phyloP scores from a whole-genome alignment of 2,329 filamentous ascomycete species.

The Colletotrichum tabaci region DNA sequence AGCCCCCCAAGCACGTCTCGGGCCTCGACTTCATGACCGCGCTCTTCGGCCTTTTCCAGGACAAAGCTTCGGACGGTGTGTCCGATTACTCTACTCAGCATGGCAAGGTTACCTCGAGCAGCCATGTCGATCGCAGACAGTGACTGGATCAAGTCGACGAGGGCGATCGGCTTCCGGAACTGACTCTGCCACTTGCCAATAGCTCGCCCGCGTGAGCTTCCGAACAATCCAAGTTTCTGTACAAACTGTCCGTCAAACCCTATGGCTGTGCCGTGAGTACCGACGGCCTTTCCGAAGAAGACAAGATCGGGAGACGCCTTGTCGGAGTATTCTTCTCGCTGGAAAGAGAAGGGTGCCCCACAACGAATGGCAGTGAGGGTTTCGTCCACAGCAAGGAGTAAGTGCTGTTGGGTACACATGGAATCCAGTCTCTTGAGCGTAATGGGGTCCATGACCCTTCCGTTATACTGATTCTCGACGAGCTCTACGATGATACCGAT shows the following conservation, averaged over 20 bases:
- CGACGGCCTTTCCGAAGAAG: slow-evolving; percentile 45
- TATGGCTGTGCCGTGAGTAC: slow-evolving; percentile 25
- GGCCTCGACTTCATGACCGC: slow-evolving; percentile 8
- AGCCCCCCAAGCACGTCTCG: slow-evolving; percentile 29
- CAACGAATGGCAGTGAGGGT: slow-evolving; percentile 47
- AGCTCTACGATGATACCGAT: slow-evolving; percentile 46
- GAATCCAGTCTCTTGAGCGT: slow-evolving; percentile 39
- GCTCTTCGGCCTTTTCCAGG: slow-evolving; percentile 9
- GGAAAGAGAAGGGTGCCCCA: slow-evolving; percentile 48
- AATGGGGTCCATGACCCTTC: slow-evolving; percentile 42
- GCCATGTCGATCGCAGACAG: slow-evolving; percentile 23
- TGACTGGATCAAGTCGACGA: slow-evolving; percentile 31
- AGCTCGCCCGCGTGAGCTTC: background rate
- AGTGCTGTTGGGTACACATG: slow-evolving; percentile 41
- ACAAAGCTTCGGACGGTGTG: slow-evolving; percentile 22
- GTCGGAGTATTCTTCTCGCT: slow-evolving; percentile 44
- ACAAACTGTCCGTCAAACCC: slow-evolving; percentile 29
- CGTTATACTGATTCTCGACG: slow-evolving; percentile 46
- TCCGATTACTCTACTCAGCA: slow-evolving; percentile 34
- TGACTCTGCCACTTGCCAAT: slow-evolving; percentile 35
- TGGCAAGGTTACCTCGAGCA: slow-evolving; percentile 19
- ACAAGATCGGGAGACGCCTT: slow-evolving; percentile 44
- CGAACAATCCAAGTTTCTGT: slow-evolving; percentile 15
- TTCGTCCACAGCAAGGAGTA: slow-evolving; percentile 46
- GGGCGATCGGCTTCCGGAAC: slow-evolving; percentile 24